Evolutionary conservation across 441 rosid species (phyloP), one percentile per base, ranked within the genome.

Genomic region (Heliophila coronopifolia): DNA sequence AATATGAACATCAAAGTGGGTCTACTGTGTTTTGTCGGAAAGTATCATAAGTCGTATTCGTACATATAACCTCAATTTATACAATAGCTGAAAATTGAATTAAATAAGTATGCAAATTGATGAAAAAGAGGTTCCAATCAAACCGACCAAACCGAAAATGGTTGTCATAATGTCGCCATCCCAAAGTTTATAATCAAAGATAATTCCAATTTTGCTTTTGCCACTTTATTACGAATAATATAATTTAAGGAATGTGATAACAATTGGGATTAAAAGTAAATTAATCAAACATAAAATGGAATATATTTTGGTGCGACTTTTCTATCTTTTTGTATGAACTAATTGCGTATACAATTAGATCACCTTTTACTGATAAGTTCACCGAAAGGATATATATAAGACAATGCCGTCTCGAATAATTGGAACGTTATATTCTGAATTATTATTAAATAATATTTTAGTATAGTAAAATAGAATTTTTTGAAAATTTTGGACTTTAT

Each of bases 121-220:
- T 36, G 1, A 32, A n/a, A 9, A 28, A 9, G 52, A 32, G 34
- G 39, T 7, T 13, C 14, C 17, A 19, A 18, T 34, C 45, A 56
- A 63, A 56, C 68, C 63, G 68, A 27, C 68, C 63, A 49, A 48
- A 19, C 39, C 44, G 13, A 49, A 45, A 55, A 15, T 19, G 48
- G 19, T 56, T 63, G 47, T 41, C 52, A 28, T 37, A 9, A 49
- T 8, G 35, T 27, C 22, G 53, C 68, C 53, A 52, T 34, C 62
- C 55, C 30, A 31, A 31, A 28, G 38, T 12, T 11, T 31, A 41
- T 55, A 17, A 47, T 32, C 14, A 16, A 63, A 39, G 50, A 55
- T 55, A 63, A 33, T 32, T 63, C 62, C 58, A 63, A 40, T 33
- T 55, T 49, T 56, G 53, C 63, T 48, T 63, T 54, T 31, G 44